Evolutionary conservation across 2,329 filamentous ascomycete species (phyloP), one percentile per base, ranked within the genome.

Genomic region (Fusarium sp.): DNA sequence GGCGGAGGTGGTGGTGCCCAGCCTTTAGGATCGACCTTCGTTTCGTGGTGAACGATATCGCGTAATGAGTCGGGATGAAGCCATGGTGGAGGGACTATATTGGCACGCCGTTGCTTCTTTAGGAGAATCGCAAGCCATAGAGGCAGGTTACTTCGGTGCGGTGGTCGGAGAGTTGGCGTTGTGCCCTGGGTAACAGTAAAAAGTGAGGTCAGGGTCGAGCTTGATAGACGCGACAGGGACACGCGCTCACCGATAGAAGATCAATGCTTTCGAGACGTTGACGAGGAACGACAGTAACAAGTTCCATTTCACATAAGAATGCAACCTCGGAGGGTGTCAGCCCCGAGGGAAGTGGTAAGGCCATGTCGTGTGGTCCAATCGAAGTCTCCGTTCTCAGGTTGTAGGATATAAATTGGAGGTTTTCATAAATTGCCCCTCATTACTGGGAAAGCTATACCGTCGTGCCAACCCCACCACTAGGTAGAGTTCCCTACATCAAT

Each of bases 271-370:
- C 94, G 52, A 99, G 89, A 67, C 92, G 88, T 78, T 98, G 94
- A 53, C 96, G 92, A 35, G 96, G 96, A 48, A 98, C 89, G 21
- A 99, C 87, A 0, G 94, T 97, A 56, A 99, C 91, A 74, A 93
- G 88, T 82, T 98, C 95, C 94, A 97, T 98, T 82, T 99, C 96
- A 79, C 94, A 97, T 27, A 98, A 83, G 76, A 98, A 99, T 49
- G 94, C 92, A 43, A 96, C 91, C 81, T 99, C 96, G 67, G 92
- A 85, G 61, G 96, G 93, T 72, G 92, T 91, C 42, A 97, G 86
- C 78, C 81, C 84, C 50, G 78, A 73, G 6, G 83, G 83, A 15
- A 86, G 77, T 29, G 84, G 82, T 48, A 84, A 76, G 31, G 84
- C 84, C 84, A 87, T 86, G 40, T 31, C 67, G 18, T 14, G 29